Conservation (phyloP, 306 rosid genomes). For the Hippophae gyantsensis region DNA sequence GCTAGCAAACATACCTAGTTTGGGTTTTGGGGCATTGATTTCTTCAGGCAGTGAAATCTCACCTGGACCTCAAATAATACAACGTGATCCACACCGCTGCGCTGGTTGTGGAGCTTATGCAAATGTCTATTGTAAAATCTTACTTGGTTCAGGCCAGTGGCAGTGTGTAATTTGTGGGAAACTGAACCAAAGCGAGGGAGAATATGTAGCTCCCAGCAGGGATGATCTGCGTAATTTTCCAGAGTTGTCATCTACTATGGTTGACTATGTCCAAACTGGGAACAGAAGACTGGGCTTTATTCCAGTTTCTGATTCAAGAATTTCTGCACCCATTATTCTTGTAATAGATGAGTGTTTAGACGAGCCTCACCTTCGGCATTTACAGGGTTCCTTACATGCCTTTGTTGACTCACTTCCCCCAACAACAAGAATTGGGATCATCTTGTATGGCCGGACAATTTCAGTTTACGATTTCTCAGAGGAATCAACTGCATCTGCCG, state of each 20-base stretch:
- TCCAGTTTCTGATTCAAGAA: slow-evolving; percentile 90
- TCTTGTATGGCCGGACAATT: slow-evolving; percentile 80
- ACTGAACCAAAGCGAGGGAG: slow-evolving; percentile 78
- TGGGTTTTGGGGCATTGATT: slow-evolving; percentile 96
- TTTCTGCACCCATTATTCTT: slow-evolving; percentile 80
- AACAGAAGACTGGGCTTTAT: slow-evolving; percentile 90
- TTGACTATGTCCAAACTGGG: slow-evolving; percentile 83
- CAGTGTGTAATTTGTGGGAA: slow-evolving; percentile 87
- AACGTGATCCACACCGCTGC: slow-evolving; percentile 93
- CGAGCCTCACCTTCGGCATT: slow-evolving; percentile 82
- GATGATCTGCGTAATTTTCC: slow-evolving; percentile 72
- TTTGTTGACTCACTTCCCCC: slow-evolving; percentile 85
- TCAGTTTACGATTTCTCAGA: slow-evolving; percentile 87
- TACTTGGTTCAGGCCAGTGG: slow-evolving; percentile 98
- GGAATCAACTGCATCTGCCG: slow-evolving; percentile 86
- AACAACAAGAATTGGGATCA: slow-evolving; percentile 77
- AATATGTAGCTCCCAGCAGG: slow-evolving; percentile 65
- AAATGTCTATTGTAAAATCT: slow-evolving; percentile 67
- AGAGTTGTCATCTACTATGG: slow-evolving; percentile 77
- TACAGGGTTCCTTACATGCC: slow-evolving; percentile 93
- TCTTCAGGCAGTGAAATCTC: slow-evolving; percentile 85
- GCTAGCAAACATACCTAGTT: slow-evolving; percentile 82
- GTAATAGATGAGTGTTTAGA: slow-evolving; percentile 91
- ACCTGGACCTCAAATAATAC: slow-evolving; percentile 69
- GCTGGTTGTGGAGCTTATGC: slow-evolving; percentile 94